Percentiles rank a stretch among this genome's conserved stretches.
Conservation (phyloP, 2,329 filamentous ascomycete genomes). For the Chaetomiaceae sp. region DNA sequence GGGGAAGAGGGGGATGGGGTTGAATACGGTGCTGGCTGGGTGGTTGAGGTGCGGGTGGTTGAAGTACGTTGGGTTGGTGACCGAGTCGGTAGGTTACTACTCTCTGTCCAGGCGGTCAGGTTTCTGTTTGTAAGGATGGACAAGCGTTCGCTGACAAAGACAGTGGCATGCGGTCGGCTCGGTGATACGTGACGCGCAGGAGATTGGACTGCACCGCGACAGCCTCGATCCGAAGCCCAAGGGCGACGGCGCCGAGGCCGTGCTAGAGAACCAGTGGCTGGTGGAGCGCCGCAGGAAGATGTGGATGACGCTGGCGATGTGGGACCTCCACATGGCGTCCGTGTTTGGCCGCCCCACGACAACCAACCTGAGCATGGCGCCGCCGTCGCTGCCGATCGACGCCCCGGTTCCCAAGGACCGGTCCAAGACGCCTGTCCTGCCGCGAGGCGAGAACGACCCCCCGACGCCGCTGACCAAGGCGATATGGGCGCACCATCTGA, state of each 20-base stretch:
- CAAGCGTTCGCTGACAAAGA: constrained; percentile 14
- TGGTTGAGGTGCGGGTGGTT: constrained; percentile 54
- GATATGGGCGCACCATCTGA: constrained; percentile 47
- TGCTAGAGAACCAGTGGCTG: constrained; percentile 54
- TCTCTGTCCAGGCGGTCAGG: background rate
- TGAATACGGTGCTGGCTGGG: constrained; percentile 54
- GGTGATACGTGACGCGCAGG: constrained; percentile 58
- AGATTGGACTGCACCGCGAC: constrained; percentile 56
- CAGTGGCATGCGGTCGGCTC: constrained; percentile 54
- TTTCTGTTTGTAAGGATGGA: background rate
- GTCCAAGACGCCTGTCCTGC: constrained; percentile 44
- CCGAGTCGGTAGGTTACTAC: constrained; percentile 45
- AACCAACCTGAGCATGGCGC: constrained; percentile 45
- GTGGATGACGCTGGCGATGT: constrained; percentile 52
- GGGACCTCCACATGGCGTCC: constrained; percentile 51
- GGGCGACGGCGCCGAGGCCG: constrained; percentile 43
- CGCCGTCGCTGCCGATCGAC: constrained; percentile 51
- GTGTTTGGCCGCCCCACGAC: constrained; percentile 54
- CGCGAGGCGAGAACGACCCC: constrained; percentile 46
- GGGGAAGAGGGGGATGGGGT: constrained; percentile 52
- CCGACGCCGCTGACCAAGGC: constrained; percentile 54
- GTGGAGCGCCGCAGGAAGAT: constrained; percentile 52
- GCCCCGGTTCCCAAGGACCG: constrained; percentile 44
- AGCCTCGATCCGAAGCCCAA: constrained; percentile 46
- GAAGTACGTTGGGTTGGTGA: constrained; percentile 56